Conservation (phyloP, 352 stramenopile genomes). For the Phytophthora rubi region DNA sequence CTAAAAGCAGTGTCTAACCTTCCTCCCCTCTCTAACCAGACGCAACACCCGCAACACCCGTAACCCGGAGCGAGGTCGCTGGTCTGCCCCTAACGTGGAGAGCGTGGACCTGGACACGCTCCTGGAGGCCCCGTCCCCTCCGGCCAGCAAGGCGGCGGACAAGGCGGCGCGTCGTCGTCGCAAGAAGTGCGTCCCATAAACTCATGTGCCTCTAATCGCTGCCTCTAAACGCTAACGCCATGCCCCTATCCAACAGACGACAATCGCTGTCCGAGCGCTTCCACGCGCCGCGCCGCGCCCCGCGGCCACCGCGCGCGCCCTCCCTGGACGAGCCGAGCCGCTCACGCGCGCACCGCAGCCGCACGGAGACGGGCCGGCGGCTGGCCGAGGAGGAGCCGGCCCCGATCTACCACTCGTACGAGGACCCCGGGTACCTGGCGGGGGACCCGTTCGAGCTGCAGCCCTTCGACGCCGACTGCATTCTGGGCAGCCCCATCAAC, state of each 20-base stretch:
- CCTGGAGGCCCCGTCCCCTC: constrained; percentile 73
- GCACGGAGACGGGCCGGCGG: constrained; percentile 37
- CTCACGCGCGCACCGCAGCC: constrained; percentile 39
- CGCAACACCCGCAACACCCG: constrained; percentile 19
- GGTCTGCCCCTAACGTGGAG: constrained; percentile 73
- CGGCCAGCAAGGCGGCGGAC: constrained; percentile 16
- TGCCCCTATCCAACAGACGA: constrained; percentile 20
- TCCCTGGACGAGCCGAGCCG: constrained; percentile 33
- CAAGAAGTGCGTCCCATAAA: constrained; percentile 55
- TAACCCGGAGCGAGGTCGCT: constrained; percentile 63
- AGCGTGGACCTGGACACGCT: constrained; percentile 84
- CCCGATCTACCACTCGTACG: constrained; percentile 78
- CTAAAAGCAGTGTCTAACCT: not conserved
- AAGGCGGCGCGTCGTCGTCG: constrained; percentile 40
- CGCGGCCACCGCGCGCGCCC: constrained; percentile 25
- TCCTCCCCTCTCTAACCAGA: constrained; percentile 6
- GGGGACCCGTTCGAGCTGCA: constrained; percentile 61
- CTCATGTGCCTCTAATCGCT: not conserved
- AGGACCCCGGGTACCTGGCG: constrained; percentile 75
- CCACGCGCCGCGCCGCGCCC: constrained; percentile 23
- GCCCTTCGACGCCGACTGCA: constrained; percentile 80
- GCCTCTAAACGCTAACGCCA: not conserved
- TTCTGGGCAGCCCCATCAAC: constrained; percentile 76
- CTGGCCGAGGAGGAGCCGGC: constrained; percentile 40
- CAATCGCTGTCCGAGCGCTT: constrained; percentile 47